A percentile compares a stretch with the other conserved stretches of the same genome.
Conservation (phyloP, 805 yeast species). For the Hanseniaspora nectarophila region DNA sequence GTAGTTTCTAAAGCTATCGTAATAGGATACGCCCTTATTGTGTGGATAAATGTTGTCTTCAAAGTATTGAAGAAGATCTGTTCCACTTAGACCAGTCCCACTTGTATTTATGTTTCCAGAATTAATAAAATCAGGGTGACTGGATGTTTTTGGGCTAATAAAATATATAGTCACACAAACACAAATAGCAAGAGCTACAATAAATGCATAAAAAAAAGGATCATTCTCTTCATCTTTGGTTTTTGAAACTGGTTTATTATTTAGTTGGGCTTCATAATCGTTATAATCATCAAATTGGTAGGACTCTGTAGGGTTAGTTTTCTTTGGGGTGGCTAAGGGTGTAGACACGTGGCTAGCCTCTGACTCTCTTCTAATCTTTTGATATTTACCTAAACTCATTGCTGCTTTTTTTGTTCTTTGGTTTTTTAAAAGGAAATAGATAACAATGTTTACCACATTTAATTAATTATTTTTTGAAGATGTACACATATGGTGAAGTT, state of each 20-base stretch:
- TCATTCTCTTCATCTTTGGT: neutral
- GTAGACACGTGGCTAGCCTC: neutral
- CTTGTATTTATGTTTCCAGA: neutral
- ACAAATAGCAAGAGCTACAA: neutral
- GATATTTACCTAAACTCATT: neutral
- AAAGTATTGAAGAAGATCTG: neutral
- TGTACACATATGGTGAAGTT: no score
- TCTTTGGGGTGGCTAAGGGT: neutral
- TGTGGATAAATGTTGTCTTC: neutral
- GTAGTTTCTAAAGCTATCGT: conserved; percentile 4
- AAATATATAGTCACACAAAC: neutral
- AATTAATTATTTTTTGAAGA: no score
- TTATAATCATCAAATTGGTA: neutral
- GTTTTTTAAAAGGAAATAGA: no score
- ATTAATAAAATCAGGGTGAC: neutral
- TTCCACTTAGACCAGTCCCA: conserved; percentile 3
- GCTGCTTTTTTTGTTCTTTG: neutral
- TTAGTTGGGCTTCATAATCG: neutral
- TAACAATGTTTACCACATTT: no score
- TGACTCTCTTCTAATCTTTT: neutral
- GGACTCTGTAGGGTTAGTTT: neutral
- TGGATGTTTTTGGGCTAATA: neutral
- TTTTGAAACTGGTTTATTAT: no score
- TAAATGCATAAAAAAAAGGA: no score
- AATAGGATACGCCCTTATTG: neutral